phyloP scores from a whole-genome alignment of 495 filamentous ascomycete genomes.

The Opeltia flavorubescens region DNA sequence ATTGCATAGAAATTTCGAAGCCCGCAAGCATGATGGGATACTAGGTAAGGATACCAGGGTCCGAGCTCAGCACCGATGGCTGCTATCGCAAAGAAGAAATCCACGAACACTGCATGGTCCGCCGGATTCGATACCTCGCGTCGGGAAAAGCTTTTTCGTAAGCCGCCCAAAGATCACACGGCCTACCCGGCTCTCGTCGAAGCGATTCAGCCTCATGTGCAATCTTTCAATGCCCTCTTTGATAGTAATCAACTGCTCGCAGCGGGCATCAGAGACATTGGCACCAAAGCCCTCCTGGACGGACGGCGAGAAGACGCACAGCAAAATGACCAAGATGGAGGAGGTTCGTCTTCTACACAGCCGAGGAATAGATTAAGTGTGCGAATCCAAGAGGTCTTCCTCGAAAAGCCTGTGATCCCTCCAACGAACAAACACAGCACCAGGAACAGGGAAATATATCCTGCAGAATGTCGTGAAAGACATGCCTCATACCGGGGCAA shows the following conservation, averaged over 20 bases:
- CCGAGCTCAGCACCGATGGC: conserved; percentile 2
- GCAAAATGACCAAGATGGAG: conserved; percentile 26
- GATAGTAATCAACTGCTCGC: conserved; percentile 54
- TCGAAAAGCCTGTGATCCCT: conserved; percentile 64
- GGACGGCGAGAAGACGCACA: conserved; percentile 40
- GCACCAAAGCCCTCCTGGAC: conserved; percentile 75
- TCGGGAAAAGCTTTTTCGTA: conserved; percentile 72
- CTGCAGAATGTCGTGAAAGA: conserved; percentile 85
- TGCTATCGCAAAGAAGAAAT: conserved; percentile 1
- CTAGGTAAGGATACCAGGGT: not conserved
- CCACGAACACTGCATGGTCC: conserved; percentile 64
- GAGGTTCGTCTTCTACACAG: conserved; percentile 32
- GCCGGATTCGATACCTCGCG: conserved; percentile 67
- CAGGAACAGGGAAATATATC: conserved; percentile 67
- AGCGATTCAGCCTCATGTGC: conserved; percentile 76
- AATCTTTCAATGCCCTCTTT: conserved; percentile 93
- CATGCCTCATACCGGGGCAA: conserved; percentile 86
- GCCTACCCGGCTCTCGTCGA: conserved; percentile 77
- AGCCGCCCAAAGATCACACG: conserved; percentile 73
- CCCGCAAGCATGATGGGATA: no score
- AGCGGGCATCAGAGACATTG: conserved; percentile 72
- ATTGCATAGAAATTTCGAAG: no score
- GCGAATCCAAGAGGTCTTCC: conserved; percentile 58
- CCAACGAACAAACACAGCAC: conserved; percentile 64
- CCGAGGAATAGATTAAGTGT: conserved; percentile 59